phyloP scores from a whole-genome alignment of 345 rosid genomes.

The Eucalyptus sp. region DNA sequence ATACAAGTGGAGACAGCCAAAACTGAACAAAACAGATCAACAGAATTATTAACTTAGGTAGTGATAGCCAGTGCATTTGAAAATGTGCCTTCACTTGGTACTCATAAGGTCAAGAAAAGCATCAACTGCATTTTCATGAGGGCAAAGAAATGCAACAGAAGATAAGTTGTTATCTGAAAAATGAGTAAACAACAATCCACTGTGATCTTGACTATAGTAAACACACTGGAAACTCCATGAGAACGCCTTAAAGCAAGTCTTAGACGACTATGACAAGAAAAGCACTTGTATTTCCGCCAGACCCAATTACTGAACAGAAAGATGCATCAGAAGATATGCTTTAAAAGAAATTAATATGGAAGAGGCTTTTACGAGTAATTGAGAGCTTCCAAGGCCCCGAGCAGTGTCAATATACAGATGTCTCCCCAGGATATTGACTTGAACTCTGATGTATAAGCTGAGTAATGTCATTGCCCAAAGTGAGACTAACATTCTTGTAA shows the following conservation, averaged over 20 bases:
- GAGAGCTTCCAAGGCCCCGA: conserved; percentile 55
- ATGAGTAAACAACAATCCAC: background rate
- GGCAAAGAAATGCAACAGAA: background rate
- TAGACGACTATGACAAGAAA: background rate
- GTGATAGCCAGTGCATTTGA: background rate
- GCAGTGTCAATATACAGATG: conserved; percentile 91
- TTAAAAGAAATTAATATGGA: background rate
- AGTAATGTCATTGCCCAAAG: conserved; percentile 84
- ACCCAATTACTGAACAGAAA: background rate
- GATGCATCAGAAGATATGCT: background rate
- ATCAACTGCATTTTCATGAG: background rate
- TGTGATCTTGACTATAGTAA: background rate
- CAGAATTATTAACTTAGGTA: background rate
- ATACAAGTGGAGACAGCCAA: background rate
- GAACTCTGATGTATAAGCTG: conserved; percentile 82
- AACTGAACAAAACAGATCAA: background rate
- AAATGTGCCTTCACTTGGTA: background rate
- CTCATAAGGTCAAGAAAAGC: background rate
- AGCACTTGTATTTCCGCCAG: background rate
- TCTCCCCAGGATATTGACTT: conserved; percentile 92
- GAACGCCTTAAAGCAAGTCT: background rate
- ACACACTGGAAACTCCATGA: background rate
- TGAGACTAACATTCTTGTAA: conserved; percentile 70
- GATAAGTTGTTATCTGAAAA: background rate
- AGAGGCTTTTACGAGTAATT: conserved; percentile 45